A percentile compares a stretch with the other conserved stretches of the same genome.
Evolutionary conservation across 2,329 filamentous ascomycete genomes (phyloP).

Genomic region (Aspergillus sp.): DNA sequence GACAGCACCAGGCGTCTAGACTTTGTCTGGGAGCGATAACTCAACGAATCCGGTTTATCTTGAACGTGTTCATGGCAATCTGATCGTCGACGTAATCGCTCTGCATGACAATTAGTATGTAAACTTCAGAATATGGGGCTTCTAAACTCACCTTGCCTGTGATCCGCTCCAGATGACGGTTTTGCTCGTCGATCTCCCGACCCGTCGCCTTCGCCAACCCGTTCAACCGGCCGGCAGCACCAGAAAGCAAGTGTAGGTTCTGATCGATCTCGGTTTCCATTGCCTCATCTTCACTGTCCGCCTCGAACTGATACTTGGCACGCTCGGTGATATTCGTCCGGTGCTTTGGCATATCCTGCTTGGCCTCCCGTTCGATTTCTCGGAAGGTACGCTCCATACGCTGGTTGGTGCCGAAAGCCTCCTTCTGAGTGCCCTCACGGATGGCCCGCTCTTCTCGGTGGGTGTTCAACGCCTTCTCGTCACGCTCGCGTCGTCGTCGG

Average conservation of each 20-base stretch:
- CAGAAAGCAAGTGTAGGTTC: slow-evolving; percentile 60
- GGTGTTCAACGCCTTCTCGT: slow-evolving; percentile 68
- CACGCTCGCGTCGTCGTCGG: slow-evolving; percentile 61
- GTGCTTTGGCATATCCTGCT: slow-evolving; percentile 50
- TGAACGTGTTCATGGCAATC: slow-evolving; percentile 74
- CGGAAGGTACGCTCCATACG: slow-evolving; percentile 64
- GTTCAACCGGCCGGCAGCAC: slow-evolving; percentile 69
- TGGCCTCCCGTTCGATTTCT: slow-evolving; percentile 58
- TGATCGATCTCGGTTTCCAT: slow-evolving; percentile 71
- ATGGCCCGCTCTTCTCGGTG: slow-evolving; percentile 57
- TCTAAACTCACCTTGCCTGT: slow-evolving; percentile 66
- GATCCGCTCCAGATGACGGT: slow-evolving; percentile 74
- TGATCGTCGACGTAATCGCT: slow-evolving; percentile 81
- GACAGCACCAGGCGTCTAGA: slow-evolving; percentile 31
- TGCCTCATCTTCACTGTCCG: slow-evolving; percentile 67
- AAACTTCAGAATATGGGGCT: not conserved
- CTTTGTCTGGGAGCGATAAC: not conserved
- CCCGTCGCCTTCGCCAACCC: slow-evolving; percentile 71
- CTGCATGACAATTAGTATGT: slow-evolving; percentile 45
- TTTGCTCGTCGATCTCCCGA: slow-evolving; percentile 73
- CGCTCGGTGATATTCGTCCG: slow-evolving; percentile 58
- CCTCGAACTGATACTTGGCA: slow-evolving; percentile 75
- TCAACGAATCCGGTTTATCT: slow-evolving; percentile 58
- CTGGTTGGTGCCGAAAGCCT: slow-evolving; percentile 54
- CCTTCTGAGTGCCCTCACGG: slow-evolving; percentile 56